These are phyloP conservation scores for Chenopodium album DNA, from an alignment of 148 eudicot species.

Conservation along the genomic window DNA sequence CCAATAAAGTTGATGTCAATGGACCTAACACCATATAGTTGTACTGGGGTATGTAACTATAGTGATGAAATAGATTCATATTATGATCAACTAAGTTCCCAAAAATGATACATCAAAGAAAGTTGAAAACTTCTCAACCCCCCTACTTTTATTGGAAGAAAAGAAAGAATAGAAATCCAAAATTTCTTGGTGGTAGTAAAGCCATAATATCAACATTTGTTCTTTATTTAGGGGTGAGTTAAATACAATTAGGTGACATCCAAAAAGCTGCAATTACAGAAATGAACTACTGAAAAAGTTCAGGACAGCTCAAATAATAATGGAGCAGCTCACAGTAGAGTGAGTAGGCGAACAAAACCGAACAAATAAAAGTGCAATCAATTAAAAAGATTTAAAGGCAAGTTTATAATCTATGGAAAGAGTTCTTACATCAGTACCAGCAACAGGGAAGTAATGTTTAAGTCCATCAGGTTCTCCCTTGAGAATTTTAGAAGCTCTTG, in stretches of 20 bases:
- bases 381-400: neutral
- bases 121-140: no score
- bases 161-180: neutral
- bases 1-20: no score
- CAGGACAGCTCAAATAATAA: neutral
- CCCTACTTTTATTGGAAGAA: no score
- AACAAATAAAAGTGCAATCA: neutral
- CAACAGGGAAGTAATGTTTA: slow-evolving; percentile 67
- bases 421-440: slow-evolving; percentile 63
- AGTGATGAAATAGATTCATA: no score
- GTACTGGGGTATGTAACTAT: no score
- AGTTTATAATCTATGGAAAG: neutral
- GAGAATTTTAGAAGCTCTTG: slow-evolving; percentile 87
- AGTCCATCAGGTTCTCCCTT: slow-evolving; percentile 62
- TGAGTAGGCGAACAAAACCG: neutral
- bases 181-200: neutral
- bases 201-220: neutral
- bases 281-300: neutral
- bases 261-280: neutral
- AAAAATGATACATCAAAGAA: no score
- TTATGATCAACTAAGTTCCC: no score
- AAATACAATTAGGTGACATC: neutral
- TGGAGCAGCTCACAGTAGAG: neutral
- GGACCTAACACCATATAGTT: no score
- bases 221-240: no score